Evolutionary conservation across 225 moss, liverwort and hornwort species (phyloP).

Genomic region (Straminergon stramineum): DNA sequence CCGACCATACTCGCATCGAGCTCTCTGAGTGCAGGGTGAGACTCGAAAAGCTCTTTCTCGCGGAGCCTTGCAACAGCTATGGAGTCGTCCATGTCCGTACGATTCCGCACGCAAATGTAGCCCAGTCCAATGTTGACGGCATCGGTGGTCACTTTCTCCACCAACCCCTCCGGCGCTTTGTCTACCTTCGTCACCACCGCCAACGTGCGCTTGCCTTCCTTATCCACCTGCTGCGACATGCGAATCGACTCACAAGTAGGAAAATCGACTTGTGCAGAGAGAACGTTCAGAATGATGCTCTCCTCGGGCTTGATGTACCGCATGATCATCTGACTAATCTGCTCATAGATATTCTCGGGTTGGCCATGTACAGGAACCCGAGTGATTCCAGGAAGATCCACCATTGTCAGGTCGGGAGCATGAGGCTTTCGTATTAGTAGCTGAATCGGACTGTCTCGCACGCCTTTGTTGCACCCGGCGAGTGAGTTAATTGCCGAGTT

Average conservation of each 20-base stretch:
- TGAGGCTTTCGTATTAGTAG: background rate
- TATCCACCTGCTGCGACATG: conserved; percentile 21
- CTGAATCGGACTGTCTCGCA: background rate
- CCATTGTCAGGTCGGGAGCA: background rate
- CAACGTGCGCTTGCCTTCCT: conserved; percentile 7
- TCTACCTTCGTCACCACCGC: conserved; percentile 14
- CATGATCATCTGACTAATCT: background rate
- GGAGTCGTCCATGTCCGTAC: background rate
- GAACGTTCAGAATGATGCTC: background rate
- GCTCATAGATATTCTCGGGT: background rate
- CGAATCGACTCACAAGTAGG: conserved; percentile 10
- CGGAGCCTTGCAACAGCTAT: conserved; percentile 8
- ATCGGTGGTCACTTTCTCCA: conserved; percentile 28
- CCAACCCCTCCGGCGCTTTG: conserved; percentile 29
- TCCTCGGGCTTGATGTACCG: background rate
- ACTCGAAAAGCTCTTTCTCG: conserved; percentile 13
- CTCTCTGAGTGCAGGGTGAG: conserved; percentile 13
- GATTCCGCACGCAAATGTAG: conserved; percentile 28
- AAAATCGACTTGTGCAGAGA: background rate
- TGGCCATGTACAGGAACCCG: conserved; percentile 10
- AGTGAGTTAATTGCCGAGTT: background rate
- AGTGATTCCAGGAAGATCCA: conserved; percentile 17
- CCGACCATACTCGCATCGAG: conserved; percentile 12
- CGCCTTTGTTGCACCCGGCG: background rate
- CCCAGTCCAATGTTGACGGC: conserved; percentile 26